phyloP scores from a whole-genome alignment of 352 stramenopile genomes.

The Globisporangium canariense region DNA sequence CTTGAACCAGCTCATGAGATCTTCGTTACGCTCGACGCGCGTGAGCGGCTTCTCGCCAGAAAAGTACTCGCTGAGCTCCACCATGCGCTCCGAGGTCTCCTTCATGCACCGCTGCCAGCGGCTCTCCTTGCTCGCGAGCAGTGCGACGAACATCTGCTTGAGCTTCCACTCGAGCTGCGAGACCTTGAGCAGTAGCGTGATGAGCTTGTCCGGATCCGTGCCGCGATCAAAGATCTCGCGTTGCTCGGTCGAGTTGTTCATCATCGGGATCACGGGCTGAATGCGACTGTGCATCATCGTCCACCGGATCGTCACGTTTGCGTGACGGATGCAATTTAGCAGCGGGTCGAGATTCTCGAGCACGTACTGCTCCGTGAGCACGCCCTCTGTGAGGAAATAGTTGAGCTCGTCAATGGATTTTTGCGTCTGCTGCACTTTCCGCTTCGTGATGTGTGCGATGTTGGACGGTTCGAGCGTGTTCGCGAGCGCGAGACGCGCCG shows the following conservation, averaged over 20 bases:
- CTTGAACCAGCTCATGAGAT: slow-evolving; percentile 92
- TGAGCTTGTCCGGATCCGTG: slow-evolving; percentile 82
- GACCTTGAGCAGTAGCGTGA: slow-evolving; percentile 91
- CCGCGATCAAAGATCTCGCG: slow-evolving; percentile 81
- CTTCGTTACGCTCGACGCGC: slow-evolving; percentile 91
- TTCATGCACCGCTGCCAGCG: slow-evolving; percentile 90
- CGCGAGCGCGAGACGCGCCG: slow-evolving; percentile 85
- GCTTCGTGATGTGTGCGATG: slow-evolving; percentile 87
- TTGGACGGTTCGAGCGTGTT: slow-evolving; percentile 88
- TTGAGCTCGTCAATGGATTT: slow-evolving; percentile 88
- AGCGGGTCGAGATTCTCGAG: slow-evolving; percentile 90
- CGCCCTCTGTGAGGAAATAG: slow-evolving; percentile 89
- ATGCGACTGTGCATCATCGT: slow-evolving; percentile 93
- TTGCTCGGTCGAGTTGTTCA: slow-evolving; percentile 80
- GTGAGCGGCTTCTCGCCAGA: slow-evolving; percentile 91
- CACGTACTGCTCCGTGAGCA: slow-evolving; percentile 92
- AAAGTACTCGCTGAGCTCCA: slow-evolving; percentile 93
- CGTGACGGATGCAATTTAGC: slow-evolving; percentile 89
- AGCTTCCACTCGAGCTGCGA: slow-evolving; percentile 94
- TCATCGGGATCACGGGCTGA: slow-evolving; percentile 83
- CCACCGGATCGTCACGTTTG: slow-evolving; percentile 93
- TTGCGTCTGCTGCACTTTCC: slow-evolving; percentile 83
- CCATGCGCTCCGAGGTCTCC: slow-evolving; percentile 88
- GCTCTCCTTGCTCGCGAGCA: slow-evolving; percentile 89
- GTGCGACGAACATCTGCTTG: slow-evolving; percentile 90